Conservation (phyloP, 78 protist genomes). For the Neovahlkampfia damariscottae region DNA sequence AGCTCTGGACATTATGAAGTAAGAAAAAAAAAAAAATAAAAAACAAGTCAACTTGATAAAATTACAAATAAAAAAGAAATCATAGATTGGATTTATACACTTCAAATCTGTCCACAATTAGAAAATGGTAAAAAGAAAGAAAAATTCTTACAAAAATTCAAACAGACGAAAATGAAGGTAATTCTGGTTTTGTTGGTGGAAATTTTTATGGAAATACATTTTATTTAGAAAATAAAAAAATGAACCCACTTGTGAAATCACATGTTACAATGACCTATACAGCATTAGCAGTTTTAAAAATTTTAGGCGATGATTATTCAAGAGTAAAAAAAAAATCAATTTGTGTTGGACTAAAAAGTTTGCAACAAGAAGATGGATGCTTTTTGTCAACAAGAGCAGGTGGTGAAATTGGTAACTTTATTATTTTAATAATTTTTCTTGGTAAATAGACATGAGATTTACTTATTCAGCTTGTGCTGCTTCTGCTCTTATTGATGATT, state of each 20-base stretch:
- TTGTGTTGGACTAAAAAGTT: background rate
- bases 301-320: constrained; percentile 29
- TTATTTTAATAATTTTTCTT: too few species aligned
- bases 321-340: constrained; percentile 8
- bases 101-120: background rate
- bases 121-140: too few species aligned
- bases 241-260: background rate
- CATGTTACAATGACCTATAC: constrained; percentile 21
- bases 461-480: constrained; percentile 13
- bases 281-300: constrained; percentile 1
- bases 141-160: too few species aligned
- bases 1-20: constrained; percentile 2
- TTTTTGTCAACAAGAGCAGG: background rate
- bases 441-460: constrained; percentile 27
- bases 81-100: constrained; percentile 29
- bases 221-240: background rate
- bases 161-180: constrained; percentile 1
- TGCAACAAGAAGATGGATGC: constrained; percentile 24
- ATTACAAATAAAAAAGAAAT: too few species aligned
- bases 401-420: constrained; percentile 8
- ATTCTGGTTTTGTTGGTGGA: background rate
- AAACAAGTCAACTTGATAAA: too few species aligned
- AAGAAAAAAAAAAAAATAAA: background rate
- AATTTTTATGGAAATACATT: background rate
- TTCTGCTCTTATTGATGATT: background rate